Evolutionary conservation across 2,329 filamentous ascomycete species (phyloP).

Genomic region (Rhexocercosporidium sp.): DNA sequence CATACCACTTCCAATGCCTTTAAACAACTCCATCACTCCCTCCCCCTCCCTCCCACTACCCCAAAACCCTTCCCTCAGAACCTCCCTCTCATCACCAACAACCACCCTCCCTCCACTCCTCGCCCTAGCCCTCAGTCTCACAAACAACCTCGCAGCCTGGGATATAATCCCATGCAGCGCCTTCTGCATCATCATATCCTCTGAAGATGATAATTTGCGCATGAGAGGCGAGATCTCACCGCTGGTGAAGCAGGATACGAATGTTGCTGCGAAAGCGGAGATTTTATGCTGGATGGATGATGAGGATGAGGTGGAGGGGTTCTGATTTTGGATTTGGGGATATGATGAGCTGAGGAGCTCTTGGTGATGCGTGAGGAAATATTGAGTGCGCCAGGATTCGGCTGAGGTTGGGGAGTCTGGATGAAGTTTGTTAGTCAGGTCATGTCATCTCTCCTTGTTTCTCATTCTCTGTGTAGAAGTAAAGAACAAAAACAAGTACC

Average conservation of each 20-base stretch:
- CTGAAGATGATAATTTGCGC: not conserved
- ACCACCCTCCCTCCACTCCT: not conserved
- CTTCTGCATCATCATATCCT: not conserved
- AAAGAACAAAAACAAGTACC: too few species aligned
- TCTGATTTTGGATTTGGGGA: not conserved
- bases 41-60: too few species aligned
- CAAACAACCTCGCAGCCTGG: not conserved
- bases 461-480: too few species aligned
- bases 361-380: not conserved
- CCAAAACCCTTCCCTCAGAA: not conserved
- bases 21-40: not conserved
- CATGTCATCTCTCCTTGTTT: not conserved
- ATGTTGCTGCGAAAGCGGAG: not conserved
- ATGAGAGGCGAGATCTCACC: not conserved
- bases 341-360: not conserved
- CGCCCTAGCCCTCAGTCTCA: not conserved
- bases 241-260: not conserved
- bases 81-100: not conserved
- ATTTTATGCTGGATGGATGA: not conserved
- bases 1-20: not conserved
- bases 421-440: not conserved
- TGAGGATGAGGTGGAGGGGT: not conserved
- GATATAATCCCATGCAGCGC: not conserved
- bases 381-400: constrained; percentile 1
- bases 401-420: constrained; percentile 1